Conservation (phyloP, 371 early-diverging fungal species). For the Mucor ambiguus region DNA sequence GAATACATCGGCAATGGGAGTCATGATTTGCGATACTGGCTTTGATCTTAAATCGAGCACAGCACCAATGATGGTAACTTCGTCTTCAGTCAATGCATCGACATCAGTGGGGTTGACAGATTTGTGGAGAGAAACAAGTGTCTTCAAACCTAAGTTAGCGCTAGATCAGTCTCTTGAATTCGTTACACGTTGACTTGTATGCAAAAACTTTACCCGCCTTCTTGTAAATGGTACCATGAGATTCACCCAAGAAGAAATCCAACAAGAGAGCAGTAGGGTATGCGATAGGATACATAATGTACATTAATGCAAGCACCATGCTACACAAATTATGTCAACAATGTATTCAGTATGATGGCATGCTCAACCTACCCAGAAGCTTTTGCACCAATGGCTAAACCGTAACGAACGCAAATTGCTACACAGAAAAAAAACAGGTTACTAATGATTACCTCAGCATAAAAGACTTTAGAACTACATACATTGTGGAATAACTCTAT, state of each 20-base stretch:
- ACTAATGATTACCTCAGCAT: not conserved
- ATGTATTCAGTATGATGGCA: not conserved
- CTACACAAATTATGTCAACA: conserved; percentile 12
- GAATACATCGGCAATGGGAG: conserved; percentile 82
- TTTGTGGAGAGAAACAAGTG: conserved; percentile 87
- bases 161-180: not conserved
- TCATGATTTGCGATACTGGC: conserved; percentile 84
- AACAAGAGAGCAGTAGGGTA: conserved; percentile 83
- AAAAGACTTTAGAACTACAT: not conserved
- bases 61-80: conserved; percentile 90
- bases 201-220: conserved; percentile 48
- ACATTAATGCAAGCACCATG: conserved; percentile 67
- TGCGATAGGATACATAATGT: conserved; percentile 71
- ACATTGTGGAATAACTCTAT: conserved; percentile 52
- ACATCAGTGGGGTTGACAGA: conserved; percentile 63
- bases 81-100: conserved; percentile 87
- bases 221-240: conserved; percentile 82
- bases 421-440: conserved; percentile 7
- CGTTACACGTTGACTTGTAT: not conserved
- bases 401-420: conserved; percentile 70
- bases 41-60: conserved; percentile 91
- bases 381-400: conserved; percentile 81
- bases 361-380: conserved; percentile 52
- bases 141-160: conserved; percentile 66
- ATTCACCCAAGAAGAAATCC: conserved; percentile 81